Base-by-base conservation (phyloP, 306 rosid species). In the Cucumis cinereus region DNA sequence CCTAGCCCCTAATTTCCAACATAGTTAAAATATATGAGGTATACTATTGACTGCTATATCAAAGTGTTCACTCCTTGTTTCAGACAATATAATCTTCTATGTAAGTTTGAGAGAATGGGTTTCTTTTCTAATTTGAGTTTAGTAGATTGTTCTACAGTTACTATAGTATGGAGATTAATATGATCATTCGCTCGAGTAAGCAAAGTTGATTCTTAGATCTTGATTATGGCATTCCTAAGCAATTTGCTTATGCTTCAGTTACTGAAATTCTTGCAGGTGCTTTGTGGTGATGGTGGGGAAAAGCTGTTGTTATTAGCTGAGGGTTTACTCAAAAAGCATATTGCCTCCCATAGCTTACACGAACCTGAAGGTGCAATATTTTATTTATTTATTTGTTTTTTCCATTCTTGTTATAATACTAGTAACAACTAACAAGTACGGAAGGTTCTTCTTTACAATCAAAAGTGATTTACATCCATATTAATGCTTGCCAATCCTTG, bases 301-400 rank as follows among this genome's bases (percentile, higher is more conserved):
- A 95, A 92, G 75, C 87, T 95, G n/a, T 82, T 95, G 73, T 78
- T 82, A 41, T 84, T 95, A 81, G 99, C 98, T 58, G 99, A 95
- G 89, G 99, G 96, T 61, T 90, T 95, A 85, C 85, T 92, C 40
- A 95, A 92, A 87, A 95, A 95, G 82, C 99, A 95, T 67, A 91
- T 90, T 82, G 86, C 90, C 60, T 83, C 98, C 75, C 99, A 95
- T 86, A 83, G 98, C 83, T 87, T 95, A 85, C 92, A 89, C 53
- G 97, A 92, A 72, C 98, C 98, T 75, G 99, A 95, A 88, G 99
- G 99, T 92, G 80, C 30, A 63, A 80, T 74, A 7, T 61, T 30
- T 8, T 55, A 1, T 22, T 22, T 41, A 41, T 71, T 67, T 19
- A 10, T 49, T 50, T 15, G 5, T 8, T 50, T 16, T 6, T 50